phyloP scores from a whole-genome alignment of 2,329 filamentous ascomycete species.

The Cytospora mali region DNA sequence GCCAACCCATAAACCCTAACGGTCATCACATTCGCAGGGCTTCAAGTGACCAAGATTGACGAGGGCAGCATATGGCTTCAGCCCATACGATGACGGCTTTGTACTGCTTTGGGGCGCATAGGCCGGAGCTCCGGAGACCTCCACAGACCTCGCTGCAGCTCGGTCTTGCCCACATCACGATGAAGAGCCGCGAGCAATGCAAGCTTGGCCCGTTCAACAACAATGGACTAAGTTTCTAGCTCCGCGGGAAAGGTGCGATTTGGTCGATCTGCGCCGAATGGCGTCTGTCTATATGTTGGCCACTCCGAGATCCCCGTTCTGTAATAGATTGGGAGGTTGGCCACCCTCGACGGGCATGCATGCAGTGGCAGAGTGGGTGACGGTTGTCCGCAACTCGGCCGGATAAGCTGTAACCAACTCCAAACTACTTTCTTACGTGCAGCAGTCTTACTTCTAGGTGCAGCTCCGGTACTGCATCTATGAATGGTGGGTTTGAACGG shows the following conservation, averaged over 20 bases:
- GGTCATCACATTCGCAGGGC: background rate
- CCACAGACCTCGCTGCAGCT: conserved; percentile 1
- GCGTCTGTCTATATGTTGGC: background rate
- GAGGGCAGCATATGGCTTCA: background rate
- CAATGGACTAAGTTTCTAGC: background rate
- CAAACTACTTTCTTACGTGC: conserved; percentile 27
- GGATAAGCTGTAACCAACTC: conserved; percentile 14
- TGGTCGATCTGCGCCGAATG: background rate
- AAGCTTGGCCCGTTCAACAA: background rate
- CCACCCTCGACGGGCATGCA: conserved; percentile 2
- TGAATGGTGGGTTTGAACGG: conserved; percentile 16
- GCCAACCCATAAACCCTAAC: background rate
- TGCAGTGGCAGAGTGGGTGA: conserved; percentile 20
- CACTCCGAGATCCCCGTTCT: background rate
- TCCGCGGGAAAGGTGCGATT: background rate
- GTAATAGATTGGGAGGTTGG: background rate
- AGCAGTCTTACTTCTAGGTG: conserved; percentile 22
- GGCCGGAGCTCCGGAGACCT: conserved; percentile 15
- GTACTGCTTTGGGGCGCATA: conserved; percentile 9
- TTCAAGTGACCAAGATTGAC: background rate
- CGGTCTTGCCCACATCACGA: background rate
- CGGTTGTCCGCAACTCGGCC: conserved; percentile 23
- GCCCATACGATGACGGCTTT: background rate
- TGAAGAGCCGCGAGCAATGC: conserved; percentile 2
- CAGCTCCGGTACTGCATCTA: conserved; percentile 13